Conservation (phyloP, 139 green algal species). For the Trebouxia sp. region DNA sequence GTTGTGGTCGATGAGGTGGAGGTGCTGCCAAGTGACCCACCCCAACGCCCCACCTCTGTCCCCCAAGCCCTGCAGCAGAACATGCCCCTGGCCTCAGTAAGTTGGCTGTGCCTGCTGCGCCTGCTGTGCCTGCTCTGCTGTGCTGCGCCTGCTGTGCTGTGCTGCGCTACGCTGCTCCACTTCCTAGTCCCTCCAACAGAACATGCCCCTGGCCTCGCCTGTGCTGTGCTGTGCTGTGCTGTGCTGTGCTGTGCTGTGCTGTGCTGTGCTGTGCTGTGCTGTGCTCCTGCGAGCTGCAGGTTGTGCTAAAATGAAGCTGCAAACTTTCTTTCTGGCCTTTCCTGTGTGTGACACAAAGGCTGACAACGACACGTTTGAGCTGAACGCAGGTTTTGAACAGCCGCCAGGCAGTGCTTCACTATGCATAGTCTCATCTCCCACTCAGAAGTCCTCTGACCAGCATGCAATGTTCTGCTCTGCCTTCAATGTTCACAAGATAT, state of each 20-base stretch:
- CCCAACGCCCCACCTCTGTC: constrained; percentile 38
- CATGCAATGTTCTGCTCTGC: no score
- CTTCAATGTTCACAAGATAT: no score
- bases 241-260: not conserved
- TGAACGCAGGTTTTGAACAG: no score
- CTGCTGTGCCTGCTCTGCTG: not conserved
- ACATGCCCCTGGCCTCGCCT: not conserved
- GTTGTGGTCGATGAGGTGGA: constrained; percentile 65
- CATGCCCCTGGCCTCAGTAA: constrained; percentile 72
- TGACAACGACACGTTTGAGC: no score
- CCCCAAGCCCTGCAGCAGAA: constrained; percentile 71
- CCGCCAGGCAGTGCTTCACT: no score
- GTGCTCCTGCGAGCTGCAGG: not conserved
- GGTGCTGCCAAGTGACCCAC: constrained; percentile 30
- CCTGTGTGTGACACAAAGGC: no score
- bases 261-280: not conserved
- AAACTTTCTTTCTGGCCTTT: not conserved
- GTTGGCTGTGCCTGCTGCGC: constrained; percentile 56
- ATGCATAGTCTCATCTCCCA: no score
- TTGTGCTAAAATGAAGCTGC: not conserved
- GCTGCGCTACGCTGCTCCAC: not conserved
- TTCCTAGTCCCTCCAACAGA: not conserved
- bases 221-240: not conserved
- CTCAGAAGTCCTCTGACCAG: no score
- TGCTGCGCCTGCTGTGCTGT: not conserved